A percentile compares a stretch with the other conserved stretches of the same genome.
Evolutionary conservation across 768 basidiomycete genomes (phyloP).

Genomic region (Cystobasidium onofrii): DNA sequence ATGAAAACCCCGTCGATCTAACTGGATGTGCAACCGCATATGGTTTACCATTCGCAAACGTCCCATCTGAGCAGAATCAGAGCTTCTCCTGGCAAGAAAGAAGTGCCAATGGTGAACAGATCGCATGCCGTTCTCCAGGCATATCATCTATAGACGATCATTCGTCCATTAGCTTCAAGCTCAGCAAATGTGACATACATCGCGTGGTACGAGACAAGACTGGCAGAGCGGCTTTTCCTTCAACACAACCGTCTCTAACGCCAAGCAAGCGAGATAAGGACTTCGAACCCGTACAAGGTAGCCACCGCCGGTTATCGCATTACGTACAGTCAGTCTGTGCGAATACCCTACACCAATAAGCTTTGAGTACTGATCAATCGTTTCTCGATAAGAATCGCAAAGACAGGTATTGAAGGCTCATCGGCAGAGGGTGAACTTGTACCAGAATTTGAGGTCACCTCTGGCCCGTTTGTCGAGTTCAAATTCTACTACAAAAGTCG

Average conservation of each 20-base stretch:
- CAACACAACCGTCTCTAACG: neutral
- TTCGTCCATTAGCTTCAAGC: neutral
- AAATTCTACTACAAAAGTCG: slow-evolving; percentile 11
- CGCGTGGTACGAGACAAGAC: neutral
- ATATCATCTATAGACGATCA: neutral
- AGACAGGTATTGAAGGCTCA: neutral
- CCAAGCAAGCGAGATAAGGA: slow-evolving; percentile 1
- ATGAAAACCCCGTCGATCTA: slow-evolving; percentile 7
- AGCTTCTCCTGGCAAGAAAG: slow-evolving; percentile 11
- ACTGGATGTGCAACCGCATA: neutral
- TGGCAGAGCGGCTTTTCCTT: neutral
- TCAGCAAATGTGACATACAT: neutral
- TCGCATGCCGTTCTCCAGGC: neutral
- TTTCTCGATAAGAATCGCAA: neutral
- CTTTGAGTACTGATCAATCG: no score
- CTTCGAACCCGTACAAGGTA: neutral
- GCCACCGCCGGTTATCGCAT: neutral
- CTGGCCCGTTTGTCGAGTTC: slow-evolving; percentile 18
- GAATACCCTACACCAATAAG: neutral
- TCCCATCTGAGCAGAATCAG: slow-evolving; percentile 10
- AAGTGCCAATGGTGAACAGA: neutral
- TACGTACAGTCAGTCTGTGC: slow-evolving; percentile 3
- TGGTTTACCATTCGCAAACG: neutral
- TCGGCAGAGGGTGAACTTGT: neutral
- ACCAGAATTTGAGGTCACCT: neutral